Base-by-base conservation (phyloP, 345 rosid species). In the Firmiana major region DNA sequence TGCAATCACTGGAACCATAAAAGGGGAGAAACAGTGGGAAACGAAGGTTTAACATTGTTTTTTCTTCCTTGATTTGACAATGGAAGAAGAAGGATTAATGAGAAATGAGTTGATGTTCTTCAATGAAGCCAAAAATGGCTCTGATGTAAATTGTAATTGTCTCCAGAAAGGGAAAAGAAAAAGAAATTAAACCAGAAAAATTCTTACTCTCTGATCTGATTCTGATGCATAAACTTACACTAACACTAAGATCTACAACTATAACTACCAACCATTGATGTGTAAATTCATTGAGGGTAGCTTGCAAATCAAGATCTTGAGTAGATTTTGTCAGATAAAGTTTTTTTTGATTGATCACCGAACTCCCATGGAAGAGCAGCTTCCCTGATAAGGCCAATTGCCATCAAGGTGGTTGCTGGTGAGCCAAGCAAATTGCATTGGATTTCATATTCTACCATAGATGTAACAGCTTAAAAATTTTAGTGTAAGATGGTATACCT, bases 71-170 rank as follows among this genome's bases (percentile, higher is more conserved):
- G 75, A 51, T 28, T 28, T 62, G 66, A 24, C 31, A 26, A 24
- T 26, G 36, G 63, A 10, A 16, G 38, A 65, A 48, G 28, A 51
- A 42, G 4, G 8, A 63, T 19, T 21, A 65, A 40, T 19, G 11
- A 16, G 31, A 62, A 45, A 34, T 40, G 28, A 24, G 43, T 21
- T 63, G 43, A n/a, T 63, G 65, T 34, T 38, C 55, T 46, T 58
- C n/a, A 76, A 28, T 70, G 80, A 63, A 58, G 85, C 84, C 82
- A 66, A 78, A 82, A 75, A 68, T 60, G 83, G 82, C 84, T 77
- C 34, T 15, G 64, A 9, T 73, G 36, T 60, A 66, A 42, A 70
- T 19, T 73, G n/a, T 60, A 66, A 49, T 63, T 79, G 82, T 77
- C 62, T 75, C 63, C 71, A 38, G 11, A 76, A 53, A 48, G 9